Conservation (phyloP, 228 moss, liverwort and hornwort species). For the Sphagnum magellanicum region DNA sequence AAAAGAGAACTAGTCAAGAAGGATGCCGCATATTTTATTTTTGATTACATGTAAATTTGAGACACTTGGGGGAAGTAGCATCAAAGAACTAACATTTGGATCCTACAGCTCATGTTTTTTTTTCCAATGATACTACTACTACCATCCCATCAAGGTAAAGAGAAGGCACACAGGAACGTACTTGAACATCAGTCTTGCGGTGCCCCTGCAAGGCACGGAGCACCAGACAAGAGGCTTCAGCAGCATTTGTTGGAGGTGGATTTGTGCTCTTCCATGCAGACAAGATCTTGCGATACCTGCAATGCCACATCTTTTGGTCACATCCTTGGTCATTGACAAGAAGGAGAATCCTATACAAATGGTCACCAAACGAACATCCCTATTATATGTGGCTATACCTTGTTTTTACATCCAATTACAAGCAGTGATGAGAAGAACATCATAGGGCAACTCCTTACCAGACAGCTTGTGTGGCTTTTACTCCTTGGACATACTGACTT, state of each 20-base stretch:
- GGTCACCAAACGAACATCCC: no score
- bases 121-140: no score
- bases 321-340: no score
- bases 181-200: slow-evolving; percentile 54
- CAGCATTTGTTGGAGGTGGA: slow-evolving; percentile 36
- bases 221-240: slow-evolving; percentile 43
- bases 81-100: no score
- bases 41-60: no score
- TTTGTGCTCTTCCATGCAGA: slow-evolving; percentile 51
- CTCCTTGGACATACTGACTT: slow-evolving; percentile 44
- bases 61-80: no score
- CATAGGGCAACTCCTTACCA: slow-evolving; percentile 25
- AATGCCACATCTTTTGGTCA: not conserved
- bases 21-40: no score
- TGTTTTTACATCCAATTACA: not conserved
- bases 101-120: no score
- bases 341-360: no score
- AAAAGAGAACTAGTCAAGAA: no score
- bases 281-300: slow-evolving; percentile 53
- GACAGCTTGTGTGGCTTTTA: slow-evolving; percentile 39
- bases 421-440: not conserved
- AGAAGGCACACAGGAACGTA: slow-evolving; percentile 1
- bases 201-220: slow-evolving; percentile 48
- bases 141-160: no score
- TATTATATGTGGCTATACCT: no score